Evolutionary conservation across 257 asterid species (phyloP), one percentile per base, ranked within the genome.

Genomic region (Scutellaria baicalensis): DNA sequence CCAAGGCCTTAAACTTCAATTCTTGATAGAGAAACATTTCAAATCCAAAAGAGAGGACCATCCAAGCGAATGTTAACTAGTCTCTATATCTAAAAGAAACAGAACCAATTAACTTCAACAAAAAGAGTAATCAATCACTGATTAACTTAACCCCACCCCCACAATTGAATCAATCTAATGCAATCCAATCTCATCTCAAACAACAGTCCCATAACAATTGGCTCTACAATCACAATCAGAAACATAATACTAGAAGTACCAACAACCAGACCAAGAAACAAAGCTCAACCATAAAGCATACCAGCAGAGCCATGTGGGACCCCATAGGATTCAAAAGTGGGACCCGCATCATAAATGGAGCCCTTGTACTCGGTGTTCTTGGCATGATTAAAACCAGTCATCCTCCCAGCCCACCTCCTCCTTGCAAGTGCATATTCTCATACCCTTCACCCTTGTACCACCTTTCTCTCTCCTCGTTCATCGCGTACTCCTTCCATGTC

Each of bases 291-390:
- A 11, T 6, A 38, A 59, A 52, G 35, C 3, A 61, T 84, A 92
- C 96, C 97, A 59, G 91, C 80, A 79, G 98, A 91, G 56, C 95
- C 98, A 84, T 93, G 97, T 7, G 89, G 88, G 65, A 87, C 94
- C 35, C 96, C 97, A 74, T 91, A 93, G 49, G 99, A 87, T 44
- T 84, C 81, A 61, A 93, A 93, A 10, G 99, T 93, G 43, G 99
- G 96, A 0, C 75, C 85, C 0, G 94, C 96, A 70, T 93, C 95
- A 56, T 93, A 91, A 72, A 91, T 89, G 6, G 97, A 93, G 51
- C 99, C 99, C 77, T 83, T 57, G 62, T 87, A 93, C 8, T 84
- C 92, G 8, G 82, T 87, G 3, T 82, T 82, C 84, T 93, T 89
- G 35, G 75, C 81, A 45, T 73, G 80, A 81, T 93, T 84, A 62